Evolutionary conservation across 495 filamentous ascomycete species (phyloP).

Genomic region (Xylaria sp.): DNA sequence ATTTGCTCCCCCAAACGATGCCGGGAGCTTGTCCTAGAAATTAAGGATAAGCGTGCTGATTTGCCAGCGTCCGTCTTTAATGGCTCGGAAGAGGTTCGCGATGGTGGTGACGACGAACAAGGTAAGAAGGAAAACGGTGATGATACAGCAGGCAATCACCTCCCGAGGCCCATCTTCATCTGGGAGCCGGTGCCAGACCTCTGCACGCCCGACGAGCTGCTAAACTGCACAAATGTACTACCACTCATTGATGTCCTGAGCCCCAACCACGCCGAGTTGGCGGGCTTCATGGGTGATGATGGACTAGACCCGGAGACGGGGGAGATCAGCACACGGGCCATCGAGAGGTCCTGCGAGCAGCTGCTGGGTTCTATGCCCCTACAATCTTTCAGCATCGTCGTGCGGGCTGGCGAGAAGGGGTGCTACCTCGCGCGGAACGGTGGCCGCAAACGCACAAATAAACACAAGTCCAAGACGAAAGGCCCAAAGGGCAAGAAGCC

Average conservation of each 20-base stretch:
- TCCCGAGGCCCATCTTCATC: conserved; percentile 71
- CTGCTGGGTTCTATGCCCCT: conserved; percentile 60
- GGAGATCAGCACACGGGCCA: conserved; percentile 55
- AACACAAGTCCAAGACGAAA: conserved; percentile 36
- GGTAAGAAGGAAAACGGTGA: conserved; percentile 35
- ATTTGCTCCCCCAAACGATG: conserved; percentile 85
- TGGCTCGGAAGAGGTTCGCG: neutral
- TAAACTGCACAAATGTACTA: conserved; percentile 72
- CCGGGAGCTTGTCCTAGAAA: conserved; percentile 69
- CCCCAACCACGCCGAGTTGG: conserved; percentile 87
- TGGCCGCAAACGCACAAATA: conserved; percentile 51
- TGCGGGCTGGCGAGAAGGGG: conserved; percentile 57
- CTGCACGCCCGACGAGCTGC: conserved; percentile 77
- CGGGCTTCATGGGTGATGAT: conserved; percentile 72
- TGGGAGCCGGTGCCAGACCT: conserved; percentile 96
- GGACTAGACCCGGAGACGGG: conserved; percentile 55
- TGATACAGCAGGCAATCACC: conserved; percentile 29
- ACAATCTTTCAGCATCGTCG: conserved; percentile 61
- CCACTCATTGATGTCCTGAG: conserved; percentile 82
- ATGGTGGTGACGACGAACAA: conserved; percentile 25
- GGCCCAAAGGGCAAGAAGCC: conserved; percentile 50
- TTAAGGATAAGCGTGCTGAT: conserved; percentile 58
- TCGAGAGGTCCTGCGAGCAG: conserved; percentile 63
- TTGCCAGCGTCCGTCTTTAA: conserved; percentile 15
- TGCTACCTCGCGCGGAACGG: conserved; percentile 61